These are phyloP conservation scores for Trichoderma endophyticum DNA, from an alignment of 2,329 filamentous ascomycete genomes.

Conservation along the genomic window DNA sequence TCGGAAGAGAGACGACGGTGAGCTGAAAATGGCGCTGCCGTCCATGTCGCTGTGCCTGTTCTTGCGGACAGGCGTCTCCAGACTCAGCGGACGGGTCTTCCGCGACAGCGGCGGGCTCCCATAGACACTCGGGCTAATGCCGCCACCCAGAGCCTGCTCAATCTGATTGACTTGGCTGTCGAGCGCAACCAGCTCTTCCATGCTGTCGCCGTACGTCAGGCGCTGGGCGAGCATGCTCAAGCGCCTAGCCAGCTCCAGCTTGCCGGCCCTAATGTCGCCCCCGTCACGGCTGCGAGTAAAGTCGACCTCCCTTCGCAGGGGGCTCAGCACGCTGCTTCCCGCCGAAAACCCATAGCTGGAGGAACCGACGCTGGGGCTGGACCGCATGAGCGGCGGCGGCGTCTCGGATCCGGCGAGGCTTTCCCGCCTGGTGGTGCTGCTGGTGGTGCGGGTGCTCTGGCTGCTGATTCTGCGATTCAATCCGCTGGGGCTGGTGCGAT, in stretches of 20 bases:
- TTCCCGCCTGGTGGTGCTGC: conserved; percentile 18
- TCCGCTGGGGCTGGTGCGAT: conserved; percentile 17
- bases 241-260: conserved; percentile 45
- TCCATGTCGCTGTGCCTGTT: conserved; percentile 20
- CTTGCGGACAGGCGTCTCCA: conserved; percentile 29
- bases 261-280: conserved; percentile 30
- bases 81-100: conserved; percentile 21
- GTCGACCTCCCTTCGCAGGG: conserved; percentile 31
- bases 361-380: conserved; percentile 33
- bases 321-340: conserved; percentile 29
- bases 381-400: conserved; percentile 29
- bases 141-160: conserved; percentile 29
- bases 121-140: conserved; percentile 15
- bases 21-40: conserved; percentile 31
- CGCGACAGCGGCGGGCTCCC: conserved; percentile 21
- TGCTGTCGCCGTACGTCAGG: conserved; percentile 33
- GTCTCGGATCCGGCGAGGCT: conserved; percentile 17
- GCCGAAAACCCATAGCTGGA: conserved; percentile 35
- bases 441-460: conserved; percentile 21
- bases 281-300: conserved; percentile 17
- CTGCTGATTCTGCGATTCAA: conserved; percentile 19
- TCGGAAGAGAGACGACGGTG: conserved; percentile 36
- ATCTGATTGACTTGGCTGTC: conserved; percentile 39
- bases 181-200: conserved; percentile 35
- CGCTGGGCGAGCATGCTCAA: conserved; percentile 39